Evolutionary conservation across 331 rosid species (phyloP).

Genomic region (Ulmus americana): DNA sequence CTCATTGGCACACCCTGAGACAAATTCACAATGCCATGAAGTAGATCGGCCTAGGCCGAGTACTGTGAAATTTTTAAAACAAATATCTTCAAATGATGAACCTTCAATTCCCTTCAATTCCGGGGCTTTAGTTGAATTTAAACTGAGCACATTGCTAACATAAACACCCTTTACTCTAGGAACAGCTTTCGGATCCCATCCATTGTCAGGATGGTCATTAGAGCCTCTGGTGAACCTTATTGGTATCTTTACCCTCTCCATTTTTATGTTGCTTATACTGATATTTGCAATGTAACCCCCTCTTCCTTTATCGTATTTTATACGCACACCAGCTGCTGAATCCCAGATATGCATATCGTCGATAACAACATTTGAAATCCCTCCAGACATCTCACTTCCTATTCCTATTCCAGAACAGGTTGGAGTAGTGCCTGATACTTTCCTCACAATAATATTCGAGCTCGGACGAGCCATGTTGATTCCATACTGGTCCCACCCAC

Average conservation of each 20-base stretch:
- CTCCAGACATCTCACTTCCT: slow-evolving; percentile 99
- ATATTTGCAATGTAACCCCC: slow-evolving; percentile 77
- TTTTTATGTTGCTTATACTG: slow-evolving; percentile 44
- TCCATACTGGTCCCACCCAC: slow-evolving; percentile 99
- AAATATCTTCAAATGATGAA: slow-evolving; percentile 57
- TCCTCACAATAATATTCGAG: slow-evolving; percentile 68
- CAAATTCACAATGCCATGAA: slow-evolving; percentile 71
- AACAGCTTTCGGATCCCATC: slow-evolving; percentile 87
- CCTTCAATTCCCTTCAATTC: slow-evolving; percentile 62
- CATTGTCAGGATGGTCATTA: slow-evolving; percentile 81
- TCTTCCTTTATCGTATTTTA: slow-evolving; percentile 79
- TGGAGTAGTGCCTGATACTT: slow-evolving; percentile 90
- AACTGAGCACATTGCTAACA: slow-evolving; percentile 53
- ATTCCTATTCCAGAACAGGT: slow-evolving; percentile 94
- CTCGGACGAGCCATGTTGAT: slow-evolving; percentile 62
- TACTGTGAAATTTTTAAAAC: slow-evolving; percentile 65
- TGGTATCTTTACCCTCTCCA: slow-evolving; percentile 83
- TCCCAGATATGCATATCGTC: slow-evolving; percentile 82
- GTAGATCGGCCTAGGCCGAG: slow-evolving; percentile 45
- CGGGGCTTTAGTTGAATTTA: slow-evolving; percentile 76
- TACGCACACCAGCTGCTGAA: slow-evolving; percentile 80
- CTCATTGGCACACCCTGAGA: slow-evolving; percentile 55
- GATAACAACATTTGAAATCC: slow-evolving; percentile 63
- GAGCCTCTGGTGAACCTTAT: slow-evolving; percentile 84
- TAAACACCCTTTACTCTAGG: slow-evolving; percentile 59